Evolutionary conservation across 352 stramenopile genomes (phyloP).

Genomic region (Pythium sp.): DNA sequence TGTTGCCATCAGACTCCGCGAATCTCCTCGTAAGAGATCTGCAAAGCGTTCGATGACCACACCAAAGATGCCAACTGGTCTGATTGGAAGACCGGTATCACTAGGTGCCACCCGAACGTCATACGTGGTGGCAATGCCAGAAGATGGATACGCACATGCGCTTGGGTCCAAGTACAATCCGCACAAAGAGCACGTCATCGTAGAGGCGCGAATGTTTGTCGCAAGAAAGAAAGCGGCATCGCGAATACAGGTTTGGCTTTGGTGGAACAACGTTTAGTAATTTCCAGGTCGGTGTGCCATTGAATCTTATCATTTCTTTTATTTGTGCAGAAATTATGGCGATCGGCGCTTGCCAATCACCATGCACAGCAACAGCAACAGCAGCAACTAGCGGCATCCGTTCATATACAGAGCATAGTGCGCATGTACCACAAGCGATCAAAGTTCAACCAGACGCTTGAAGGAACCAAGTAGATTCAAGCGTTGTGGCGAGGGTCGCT

Average conservation of each 20-base stretch:
- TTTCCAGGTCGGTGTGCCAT: not conserved
- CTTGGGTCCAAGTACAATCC: conserved; percentile 48
- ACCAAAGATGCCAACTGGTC: conserved; percentile 26
- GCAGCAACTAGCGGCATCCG: conserved; percentile 9
- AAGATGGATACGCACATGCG: conserved; percentile 41
- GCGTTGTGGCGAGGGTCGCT: conserved; percentile 25
- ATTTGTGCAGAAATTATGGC: conserved; percentile 19
- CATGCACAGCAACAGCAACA: conserved; percentile 3
- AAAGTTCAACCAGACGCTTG: conserved; percentile 16
- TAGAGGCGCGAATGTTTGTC: conserved; percentile 46
- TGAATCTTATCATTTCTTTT: not conserved
- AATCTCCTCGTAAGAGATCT: conserved; percentile 39
- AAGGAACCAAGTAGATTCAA: conserved; percentile 23
- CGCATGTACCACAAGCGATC: conserved; percentile 21
- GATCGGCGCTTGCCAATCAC: conserved; percentile 17
- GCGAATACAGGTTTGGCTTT: conserved; percentile 45
- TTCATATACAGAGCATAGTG: conserved; percentile 27
- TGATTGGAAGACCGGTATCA: conserved; percentile 38
- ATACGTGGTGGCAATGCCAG: conserved; percentile 32
- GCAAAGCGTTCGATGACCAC: conserved; percentile 38
- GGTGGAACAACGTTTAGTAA: not conserved
- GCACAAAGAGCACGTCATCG: conserved; percentile 42
- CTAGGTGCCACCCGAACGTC: conserved; percentile 49
- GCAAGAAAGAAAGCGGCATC: conserved; percentile 39
- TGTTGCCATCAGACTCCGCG: conserved; percentile 6